A percentile compares a stretch with the other conserved stretches of the same genome.
Evolutionary conservation across 768 basidiomycete genomes (phyloP).

Genomic region (Porpolomopsis calyptriformis): DNA sequence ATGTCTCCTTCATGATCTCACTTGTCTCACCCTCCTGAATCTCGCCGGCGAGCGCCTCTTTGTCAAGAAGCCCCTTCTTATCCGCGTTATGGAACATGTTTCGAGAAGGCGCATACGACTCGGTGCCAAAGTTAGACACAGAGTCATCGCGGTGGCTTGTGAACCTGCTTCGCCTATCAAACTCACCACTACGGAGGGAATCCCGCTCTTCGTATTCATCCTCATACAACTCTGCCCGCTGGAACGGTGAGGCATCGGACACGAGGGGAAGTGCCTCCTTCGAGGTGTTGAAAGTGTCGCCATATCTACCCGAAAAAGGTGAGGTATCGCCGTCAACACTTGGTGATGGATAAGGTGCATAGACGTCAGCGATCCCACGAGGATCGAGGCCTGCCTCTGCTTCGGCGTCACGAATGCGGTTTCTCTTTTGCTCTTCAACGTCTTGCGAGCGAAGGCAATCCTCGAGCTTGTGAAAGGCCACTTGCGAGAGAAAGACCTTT

Average conservation of each 20-base stretch:
- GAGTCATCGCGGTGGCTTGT: constrained; percentile 73
- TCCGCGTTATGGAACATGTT: constrained; percentile 92
- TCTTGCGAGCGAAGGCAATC: constrained; percentile 77
- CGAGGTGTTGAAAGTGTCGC: constrained; percentile 49
- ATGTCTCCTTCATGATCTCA: constrained; percentile 76
- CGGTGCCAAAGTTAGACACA: constrained; percentile 75
- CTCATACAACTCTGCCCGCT: constrained; percentile 64
- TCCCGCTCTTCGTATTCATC: constrained; percentile 71
- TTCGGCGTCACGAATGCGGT: constrained; percentile 65
- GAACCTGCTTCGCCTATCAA: constrained; percentile 66
- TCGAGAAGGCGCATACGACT: constrained; percentile 86
- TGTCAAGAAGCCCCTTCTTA: constrained; percentile 60
- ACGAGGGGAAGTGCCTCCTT: constrained; percentile 78
- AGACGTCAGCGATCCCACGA: constrained; percentile 51
- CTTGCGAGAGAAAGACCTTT: constrained; percentile 82
- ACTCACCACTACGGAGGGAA: constrained; percentile 67
- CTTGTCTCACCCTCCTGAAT: constrained; percentile 81
- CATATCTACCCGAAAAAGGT: constrained; percentile 31
- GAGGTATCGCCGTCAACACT: constrained; percentile 32
- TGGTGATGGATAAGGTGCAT: constrained; percentile 63
- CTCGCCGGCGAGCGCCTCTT: constrained; percentile 78
- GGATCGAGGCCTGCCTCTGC: constrained; percentile 57
- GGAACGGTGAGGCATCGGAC: constrained; percentile 70
- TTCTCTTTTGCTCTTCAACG: constrained; percentile 77
- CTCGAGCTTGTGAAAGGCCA: constrained; percentile 80